phyloP scores from a whole-genome alignment of 352 stramenopile species.

The Phytopythium helicoides region DNA sequence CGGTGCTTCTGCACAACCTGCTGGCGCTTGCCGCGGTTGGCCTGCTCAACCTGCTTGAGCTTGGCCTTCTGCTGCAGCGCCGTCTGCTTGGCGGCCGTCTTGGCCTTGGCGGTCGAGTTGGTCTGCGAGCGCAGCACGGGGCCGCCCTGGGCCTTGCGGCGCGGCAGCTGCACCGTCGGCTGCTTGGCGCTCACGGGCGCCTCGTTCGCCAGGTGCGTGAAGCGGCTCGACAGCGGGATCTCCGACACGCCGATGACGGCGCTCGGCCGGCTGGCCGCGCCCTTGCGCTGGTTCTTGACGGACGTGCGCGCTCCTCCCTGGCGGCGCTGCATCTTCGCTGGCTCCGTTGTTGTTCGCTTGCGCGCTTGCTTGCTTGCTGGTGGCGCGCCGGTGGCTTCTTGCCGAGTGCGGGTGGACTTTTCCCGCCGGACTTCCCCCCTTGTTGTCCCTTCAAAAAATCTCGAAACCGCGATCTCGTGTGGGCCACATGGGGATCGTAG shows the following conservation, averaged over 20 bases:
- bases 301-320: slow-evolving; percentile 35
- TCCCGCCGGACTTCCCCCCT: neutral
- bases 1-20: slow-evolving; percentile 70
- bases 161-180: slow-evolving; percentile 12
- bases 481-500: too few species aligned
- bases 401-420: neutral
- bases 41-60: slow-evolving; percentile 47
- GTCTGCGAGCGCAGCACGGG: slow-evolving; percentile 9
- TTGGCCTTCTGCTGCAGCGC: slow-evolving; percentile 26
- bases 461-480: too few species aligned
- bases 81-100: slow-evolving; percentile 17
- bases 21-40: slow-evolving; percentile 72
- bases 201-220: slow-evolving; percentile 61
- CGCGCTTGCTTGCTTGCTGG: neutral
- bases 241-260: slow-evolving; percentile 64
- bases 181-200: slow-evolving; percentile 11
- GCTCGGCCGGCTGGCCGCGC: slow-evolving; percentile 19
- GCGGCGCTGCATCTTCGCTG: slow-evolving; percentile 26
- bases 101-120: slow-evolving; percentile 1
- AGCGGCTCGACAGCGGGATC: slow-evolving; percentile 74
- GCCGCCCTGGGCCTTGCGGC: slow-evolving; percentile 6
- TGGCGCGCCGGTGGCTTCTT: neutral
- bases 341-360: too few species aligned
- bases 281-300: slow-evolving; percentile 56
- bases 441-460: too few species aligned